phyloP scores from a whole-genome alignment of 78 protist species.

The Dictyostelium capitatum region DNA sequence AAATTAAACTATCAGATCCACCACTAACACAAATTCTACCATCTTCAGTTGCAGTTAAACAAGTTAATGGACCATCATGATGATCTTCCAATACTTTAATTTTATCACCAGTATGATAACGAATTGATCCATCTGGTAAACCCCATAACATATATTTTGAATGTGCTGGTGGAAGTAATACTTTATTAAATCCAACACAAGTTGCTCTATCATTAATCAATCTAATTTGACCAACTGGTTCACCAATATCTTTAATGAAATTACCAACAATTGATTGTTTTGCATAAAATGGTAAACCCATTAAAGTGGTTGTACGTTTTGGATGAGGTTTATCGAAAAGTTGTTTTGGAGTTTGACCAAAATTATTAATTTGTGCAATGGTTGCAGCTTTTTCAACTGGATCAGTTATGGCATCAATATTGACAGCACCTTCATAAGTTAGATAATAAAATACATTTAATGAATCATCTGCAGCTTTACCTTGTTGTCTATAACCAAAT shows the following conservation, averaged over 20 bases:
- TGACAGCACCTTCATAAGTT: conserved; percentile 96
- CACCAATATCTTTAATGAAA: conserved; percentile 80
- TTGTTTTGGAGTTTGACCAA: conserved; percentile 99
- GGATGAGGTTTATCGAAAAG: conserved; percentile 91
- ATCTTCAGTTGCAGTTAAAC: conserved; percentile 69
- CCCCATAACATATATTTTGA: conserved; percentile 69
- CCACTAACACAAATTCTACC: conserved; percentile 79
- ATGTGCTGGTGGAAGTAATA: conserved; percentile 31
- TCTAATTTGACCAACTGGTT: conserved; percentile 82
- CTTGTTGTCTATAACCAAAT: conserved; percentile 96
- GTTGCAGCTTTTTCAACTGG: conserved; percentile 84
- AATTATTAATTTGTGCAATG: conserved; percentile 92
- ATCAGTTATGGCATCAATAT: conserved; percentile 91
- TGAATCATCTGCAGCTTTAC: conserved; percentile 87
- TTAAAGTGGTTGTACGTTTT: conserved; percentile 26
- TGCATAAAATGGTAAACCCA: conserved; percentile 73
- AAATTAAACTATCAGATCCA: conserved; percentile 75
- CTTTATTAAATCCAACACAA: conserved; percentile 47
- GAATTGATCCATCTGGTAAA: conserved; percentile 64
- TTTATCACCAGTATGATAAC: conserved; percentile 62
- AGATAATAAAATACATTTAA: conserved; percentile 94
- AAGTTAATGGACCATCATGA: conserved; percentile 75
- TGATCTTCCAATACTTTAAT: conserved; percentile 69
- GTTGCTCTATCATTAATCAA: conserved; percentile 53
- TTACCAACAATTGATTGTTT: conserved; percentile 43